These are phyloP conservation scores for Dictyostelium brefeldianum DNA, from an alignment of 78 protist species.

Conservation along the genomic window DNA sequence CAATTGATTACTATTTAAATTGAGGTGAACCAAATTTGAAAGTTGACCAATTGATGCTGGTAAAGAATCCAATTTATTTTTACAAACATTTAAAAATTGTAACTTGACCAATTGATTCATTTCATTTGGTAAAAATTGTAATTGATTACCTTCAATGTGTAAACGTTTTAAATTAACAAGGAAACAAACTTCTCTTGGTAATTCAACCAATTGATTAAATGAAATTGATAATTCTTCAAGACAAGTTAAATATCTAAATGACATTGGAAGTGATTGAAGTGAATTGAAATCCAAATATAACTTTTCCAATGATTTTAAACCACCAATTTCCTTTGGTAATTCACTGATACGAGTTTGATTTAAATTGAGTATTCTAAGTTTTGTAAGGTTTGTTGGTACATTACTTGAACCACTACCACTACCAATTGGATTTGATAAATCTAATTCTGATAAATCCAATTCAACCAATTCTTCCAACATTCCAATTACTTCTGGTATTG, in stretches of 20 bases:
- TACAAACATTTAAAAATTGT: slow-evolving; percentile 6
- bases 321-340: slow-evolving; percentile 76
- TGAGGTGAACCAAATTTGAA: slow-evolving; percentile 15
- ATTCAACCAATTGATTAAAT: slow-evolving; percentile 9
- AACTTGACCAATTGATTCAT: slow-evolving; percentile 16
- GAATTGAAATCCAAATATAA: slow-evolving; percentile 17
- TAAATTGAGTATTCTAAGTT: slow-evolving; percentile 44
- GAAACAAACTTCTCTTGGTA: slow-evolving; percentile 51
- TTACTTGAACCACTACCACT: not conserved
- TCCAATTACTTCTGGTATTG: slow-evolving; percentile 57
- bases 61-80: slow-evolving; percentile 40
- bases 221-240: slow-evolving; percentile 11
- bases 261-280: slow-evolving; percentile 29
- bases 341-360: slow-evolving; percentile 6
- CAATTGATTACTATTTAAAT: slow-evolving; percentile 38
- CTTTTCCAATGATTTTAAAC: slow-evolving; percentile 4
- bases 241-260: slow-evolving; percentile 16
- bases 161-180: not conserved
- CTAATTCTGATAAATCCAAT: slow-evolving; percentile 55
- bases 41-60: slow-evolving; percentile 71
- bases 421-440: slow-evolving; percentile 18
- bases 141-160: slow-evolving; percentile 47
- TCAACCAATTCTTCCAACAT: not conserved
- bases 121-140: slow-evolving; percentile 43
- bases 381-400: not conserved